Conservation (phyloP, 1,284 basidiomycete species). For the Puccinia polysora region DNA sequence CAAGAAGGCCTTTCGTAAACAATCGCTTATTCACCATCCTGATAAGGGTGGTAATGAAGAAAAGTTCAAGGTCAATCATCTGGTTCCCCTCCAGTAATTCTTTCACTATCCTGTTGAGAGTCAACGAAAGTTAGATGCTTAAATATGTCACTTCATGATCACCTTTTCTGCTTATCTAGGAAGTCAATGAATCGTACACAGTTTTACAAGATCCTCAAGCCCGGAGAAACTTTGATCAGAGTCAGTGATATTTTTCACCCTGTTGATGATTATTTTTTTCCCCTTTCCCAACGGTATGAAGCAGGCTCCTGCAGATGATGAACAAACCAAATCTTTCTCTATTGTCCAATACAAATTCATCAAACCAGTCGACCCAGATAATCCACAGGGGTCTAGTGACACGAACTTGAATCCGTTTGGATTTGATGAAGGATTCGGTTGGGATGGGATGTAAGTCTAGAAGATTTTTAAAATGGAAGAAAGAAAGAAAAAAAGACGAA, state of each 20-base stretch:
- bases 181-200: slow-evolving; percentile 33
- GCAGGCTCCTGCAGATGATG: background rate
- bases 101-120: background rate
- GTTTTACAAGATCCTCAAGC: slow-evolving; percentile 22
- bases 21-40: slow-evolving; percentile 52
- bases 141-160: background rate
- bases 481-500: background rate
- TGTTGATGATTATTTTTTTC: background rate
- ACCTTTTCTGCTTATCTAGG: background rate
- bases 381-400: background rate
- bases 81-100: background rate
- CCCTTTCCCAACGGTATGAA: background rate
- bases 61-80: slow-evolving; percentile 30
- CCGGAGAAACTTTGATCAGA: slow-evolving; percentile 7
- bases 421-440: background rate
- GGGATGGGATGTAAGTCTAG: slow-evolving; percentile 21
- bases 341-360: background rate
- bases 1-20: slow-evolving; percentile 51
- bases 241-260: background rate
- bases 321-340: background rate
- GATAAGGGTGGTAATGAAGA: slow-evolving; percentile 53
- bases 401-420: background rate
- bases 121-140: background rate
- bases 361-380: slow-evolving; percentile 24
- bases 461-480: background rate